Evolutionary conservation across 2,329 filamentous ascomycete species (phyloP), one percentile per base, ranked within the genome.

Genomic region (Fusarium circinatum): DNA sequence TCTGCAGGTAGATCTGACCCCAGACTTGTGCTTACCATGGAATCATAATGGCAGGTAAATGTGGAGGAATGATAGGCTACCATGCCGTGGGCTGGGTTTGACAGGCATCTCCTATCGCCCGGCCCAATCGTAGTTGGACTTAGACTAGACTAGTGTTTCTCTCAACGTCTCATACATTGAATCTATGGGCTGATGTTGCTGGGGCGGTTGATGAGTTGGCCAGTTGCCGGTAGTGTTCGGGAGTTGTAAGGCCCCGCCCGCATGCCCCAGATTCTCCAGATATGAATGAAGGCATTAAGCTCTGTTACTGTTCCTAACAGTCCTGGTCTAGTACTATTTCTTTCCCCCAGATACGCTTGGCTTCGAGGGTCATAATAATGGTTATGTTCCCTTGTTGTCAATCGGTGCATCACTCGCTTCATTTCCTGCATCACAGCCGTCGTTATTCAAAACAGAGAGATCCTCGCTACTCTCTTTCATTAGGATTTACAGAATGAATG

Each of bases 1-100:
- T 22, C 47, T 70, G 67, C 47, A 61, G 44, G 63, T n/a, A 74
- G 71, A 72, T 75, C 71, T 75, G 60, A 58, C 72, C 65, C 62
- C 71, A 67, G 68, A 75, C 57, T 73, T 65, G 41, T 48, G 65
- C 57, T 55, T 39, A 34, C 49, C 38, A 61, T 41, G 56, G 51
- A 59, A 26, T 52, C 49, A 61, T 39, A 15, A 55, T 48, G 38
- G 62, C 47, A 71, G 45, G 54, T 52, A 18, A 55, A 20, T 74
- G 51, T 30, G 38, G 52, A 64, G 47, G 61, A 54, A 60, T 41
- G 51, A 67, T 41, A 51, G 57, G 47, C 44, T 48, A 62, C 49
- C 34, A 60, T 14, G 58, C 42, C 41, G 28, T 51, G 65, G 26
- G 15, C 52, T 70, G 30, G 47, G 32, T 49, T 69, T 44, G 44